Conservation (phyloP, 768 basidiomycete species). For the Grammothele lineata region DNA sequence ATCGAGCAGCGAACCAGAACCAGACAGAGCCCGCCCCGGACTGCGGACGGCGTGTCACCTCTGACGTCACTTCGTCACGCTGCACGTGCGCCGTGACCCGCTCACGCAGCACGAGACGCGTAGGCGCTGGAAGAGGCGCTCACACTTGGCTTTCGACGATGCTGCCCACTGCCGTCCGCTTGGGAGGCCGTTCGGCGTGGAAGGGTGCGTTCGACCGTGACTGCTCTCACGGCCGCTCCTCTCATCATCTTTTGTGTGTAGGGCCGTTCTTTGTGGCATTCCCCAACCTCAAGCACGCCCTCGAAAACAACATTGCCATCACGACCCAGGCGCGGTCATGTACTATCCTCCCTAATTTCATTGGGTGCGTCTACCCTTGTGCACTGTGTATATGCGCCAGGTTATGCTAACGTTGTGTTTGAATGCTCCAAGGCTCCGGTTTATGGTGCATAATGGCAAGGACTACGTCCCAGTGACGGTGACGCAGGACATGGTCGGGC, state of each 20-base stretch:
- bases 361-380: conserved; percentile 59
- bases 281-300: conserved; percentile 78
- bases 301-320: conserved; percentile 80
- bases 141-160: conserved; percentile 32
- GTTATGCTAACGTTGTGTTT: background rate
- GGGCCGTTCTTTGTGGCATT: conserved; percentile 96
- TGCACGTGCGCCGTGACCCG: too few relatives aligned
- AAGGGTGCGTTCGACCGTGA: conserved; percentile 47
- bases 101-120: too few relatives aligned
- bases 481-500: conserved; percentile 97
- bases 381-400: background rate
- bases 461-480: conserved; percentile 82
- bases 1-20: too few relatives aligned
- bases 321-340: conserved; percentile 85
- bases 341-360: conserved; percentile 93
- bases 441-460: conserved; percentile 93
- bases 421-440: conserved; percentile 55
- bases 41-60: too few relatives aligned
- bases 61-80: too few relatives aligned
- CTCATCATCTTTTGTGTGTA: conserved; percentile 28
- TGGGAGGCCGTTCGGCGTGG: conserved; percentile 78
- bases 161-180: conserved; percentile 57
- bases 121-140: background rate
- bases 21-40: too few relatives aligned
- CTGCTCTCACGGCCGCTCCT: background rate